Evolutionary conservation across 108 stramenopile species (phyloP).

Genomic region (Poteriospumella lacustris): DNA sequence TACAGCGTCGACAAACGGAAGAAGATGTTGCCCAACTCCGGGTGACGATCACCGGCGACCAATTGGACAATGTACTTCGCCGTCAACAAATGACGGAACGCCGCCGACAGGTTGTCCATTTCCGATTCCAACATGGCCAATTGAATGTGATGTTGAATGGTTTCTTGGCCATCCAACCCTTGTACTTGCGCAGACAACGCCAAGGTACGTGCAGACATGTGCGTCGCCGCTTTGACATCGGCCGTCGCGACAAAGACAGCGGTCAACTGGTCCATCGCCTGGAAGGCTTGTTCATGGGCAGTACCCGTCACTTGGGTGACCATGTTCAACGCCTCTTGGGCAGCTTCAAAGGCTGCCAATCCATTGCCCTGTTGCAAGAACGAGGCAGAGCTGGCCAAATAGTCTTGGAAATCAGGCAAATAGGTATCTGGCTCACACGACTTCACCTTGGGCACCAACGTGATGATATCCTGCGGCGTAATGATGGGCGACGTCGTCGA

Average conservation of each 20-base stretch:
- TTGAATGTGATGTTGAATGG: conserved; percentile 19
- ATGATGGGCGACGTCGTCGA: conserved; percentile 62
- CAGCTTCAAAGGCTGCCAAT: background rate
- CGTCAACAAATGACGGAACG: background rate
- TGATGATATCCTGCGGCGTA: conserved; percentile 68
- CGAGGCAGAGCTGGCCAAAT: conserved; percentile 51
- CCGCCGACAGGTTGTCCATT: background rate
- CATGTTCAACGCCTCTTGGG: conserved; percentile 7
- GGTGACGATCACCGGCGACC: background rate
- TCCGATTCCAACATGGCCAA: background rate
- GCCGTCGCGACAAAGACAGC: background rate
- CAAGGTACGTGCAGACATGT: background rate
- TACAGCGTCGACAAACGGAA: background rate
- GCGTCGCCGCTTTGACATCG: background rate
- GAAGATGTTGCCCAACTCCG: background rate
- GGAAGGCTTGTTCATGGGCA: background rate
- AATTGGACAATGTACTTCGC: conserved; percentile 2
- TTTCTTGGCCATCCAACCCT: conserved; percentile 18
- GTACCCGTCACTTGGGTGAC: conserved; percentile 10
- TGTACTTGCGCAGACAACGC: conserved; percentile 10
- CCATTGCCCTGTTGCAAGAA: conserved; percentile 33
- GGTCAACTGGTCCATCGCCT: background rate
- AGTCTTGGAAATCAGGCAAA: conserved; percentile 63
- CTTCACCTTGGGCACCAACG: conserved; percentile 82
- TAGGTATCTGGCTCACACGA: conserved; percentile 61